Evolutionary conservation across 495 filamentous ascomycete genomes (phyloP), one percentile per base, ranked within the genome.

Genomic region (Penicillium subrubescens): DNA sequence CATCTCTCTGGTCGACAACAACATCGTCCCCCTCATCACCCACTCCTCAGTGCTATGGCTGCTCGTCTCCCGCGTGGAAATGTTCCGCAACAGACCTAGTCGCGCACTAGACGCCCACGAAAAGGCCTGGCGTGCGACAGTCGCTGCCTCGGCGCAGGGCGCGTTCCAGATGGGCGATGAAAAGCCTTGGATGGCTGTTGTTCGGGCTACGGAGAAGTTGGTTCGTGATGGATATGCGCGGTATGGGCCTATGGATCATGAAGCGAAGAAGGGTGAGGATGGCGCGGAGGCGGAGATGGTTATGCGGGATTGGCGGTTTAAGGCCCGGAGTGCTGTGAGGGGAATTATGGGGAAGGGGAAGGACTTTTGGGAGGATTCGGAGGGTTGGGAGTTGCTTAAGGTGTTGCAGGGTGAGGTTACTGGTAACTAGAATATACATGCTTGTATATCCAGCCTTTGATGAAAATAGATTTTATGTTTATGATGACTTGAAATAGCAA

Each of bases 1-100:
- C n/a, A 79, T 92, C 33, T 84, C 88, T 6, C 81, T 97, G 0
- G 71, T 97, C 3, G 90, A 97, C 57, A 77, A 84, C 25, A 77
- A 83, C 3, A 77, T 98, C 17, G 82, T 88, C 0, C 94, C 95
- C 0, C 81, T 98, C 0, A 96, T 98, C 74, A 98, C 95, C 0
- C 83, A 82, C 31, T 90, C 91, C 8, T 83, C 86, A 0, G 81
- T 87, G 3, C 85, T 96, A 15, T 97, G 93, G 92, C 81, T 83
- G 14, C 72, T 96, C 3, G 82, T 93, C 0, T 84, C 88, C 0
- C 84, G 86, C 19, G 81, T 96, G n/a, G 84, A 88, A 19, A 76
- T 89, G 12, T 96, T 90, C 84, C 83, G 86, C 17, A 73, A 84
- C 8, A 87, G 86, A 31, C 92, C 89, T 4, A 75, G 76, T 0